These are phyloP conservation scores for Thraustotheca clavata DNA, from an alignment of 352 stramenopile genomes.

Conservation along the genomic window DNA sequence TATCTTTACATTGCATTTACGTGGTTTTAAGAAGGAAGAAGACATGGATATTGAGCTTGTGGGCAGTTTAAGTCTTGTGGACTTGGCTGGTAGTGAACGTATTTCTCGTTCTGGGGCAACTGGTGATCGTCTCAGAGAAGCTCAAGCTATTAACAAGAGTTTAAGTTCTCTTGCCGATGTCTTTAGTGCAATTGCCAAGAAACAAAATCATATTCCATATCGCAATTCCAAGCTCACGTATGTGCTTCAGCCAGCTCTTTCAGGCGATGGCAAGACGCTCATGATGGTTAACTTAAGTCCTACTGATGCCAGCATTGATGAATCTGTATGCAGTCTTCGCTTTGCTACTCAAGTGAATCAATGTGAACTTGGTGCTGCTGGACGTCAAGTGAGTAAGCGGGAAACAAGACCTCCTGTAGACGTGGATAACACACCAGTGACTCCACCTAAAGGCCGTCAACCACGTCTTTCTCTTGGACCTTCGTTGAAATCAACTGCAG, in stretches of 20 bases:
- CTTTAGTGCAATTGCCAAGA: slow-evolving; percentile 96
- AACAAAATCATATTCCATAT: slow-evolving; percentile 94
- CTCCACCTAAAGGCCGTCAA: not conserved
- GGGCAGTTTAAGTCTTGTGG: slow-evolving; percentile 90
- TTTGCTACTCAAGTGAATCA: slow-evolving; percentile 97
- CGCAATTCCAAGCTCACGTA: slow-evolving; percentile 99
- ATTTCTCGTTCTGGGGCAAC: slow-evolving; percentile 89
- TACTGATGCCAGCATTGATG: slow-evolving; percentile 89
- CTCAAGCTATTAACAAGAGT: slow-evolving; percentile 99
- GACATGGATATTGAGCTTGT: slow-evolving; percentile 85
- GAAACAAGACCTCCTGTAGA: not conserved
- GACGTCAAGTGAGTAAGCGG: slow-evolving; percentile 65
- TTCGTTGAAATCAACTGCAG: too few species aligned
- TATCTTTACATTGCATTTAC: slow-evolving; percentile 95
- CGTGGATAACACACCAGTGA: not conserved
- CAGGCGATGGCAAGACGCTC: slow-evolving; percentile 98
- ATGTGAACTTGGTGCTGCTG: slow-evolving; percentile 94
- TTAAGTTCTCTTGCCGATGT: slow-evolving; percentile 97
- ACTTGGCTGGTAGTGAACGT: slow-evolving; percentile 94
- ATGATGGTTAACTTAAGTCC: slow-evolving; percentile 99
- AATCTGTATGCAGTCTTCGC: slow-evolving; percentile 97
- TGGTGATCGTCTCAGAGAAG: slow-evolving; percentile 92
- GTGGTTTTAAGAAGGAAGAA: slow-evolving; percentile 55
- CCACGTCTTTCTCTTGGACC: not conserved
- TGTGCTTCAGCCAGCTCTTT: slow-evolving; percentile 97